Evolutionary conservation across 108 stramenopile species (phyloP).

Genomic region (Craspedostauros australis): DNA sequence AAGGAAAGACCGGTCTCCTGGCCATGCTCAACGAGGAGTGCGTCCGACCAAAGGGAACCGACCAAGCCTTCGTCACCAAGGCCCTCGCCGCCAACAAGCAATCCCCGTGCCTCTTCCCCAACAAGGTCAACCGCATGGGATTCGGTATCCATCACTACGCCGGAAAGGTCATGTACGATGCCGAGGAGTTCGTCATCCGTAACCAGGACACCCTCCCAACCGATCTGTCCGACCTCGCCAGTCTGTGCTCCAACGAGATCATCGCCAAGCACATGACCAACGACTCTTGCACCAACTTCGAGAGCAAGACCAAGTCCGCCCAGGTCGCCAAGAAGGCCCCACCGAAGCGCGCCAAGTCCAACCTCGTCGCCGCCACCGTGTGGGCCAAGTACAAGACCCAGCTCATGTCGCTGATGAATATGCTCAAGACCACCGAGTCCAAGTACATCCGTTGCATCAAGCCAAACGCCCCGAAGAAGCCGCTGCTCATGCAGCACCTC

Average conservation of each 20-base stretch:
- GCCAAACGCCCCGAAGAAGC: constrained; percentile 72
- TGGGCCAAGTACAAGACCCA: constrained; percentile 78
- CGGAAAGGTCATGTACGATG: constrained; percentile 85
- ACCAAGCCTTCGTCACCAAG: constrained; percentile 71
- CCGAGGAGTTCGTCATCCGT: constrained; percentile 73
- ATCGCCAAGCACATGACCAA: constrained; percentile 35
- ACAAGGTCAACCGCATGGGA: constrained; percentile 45
- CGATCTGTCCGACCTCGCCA: constrained; percentile 56
- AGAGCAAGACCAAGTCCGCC: constrained; percentile 6
- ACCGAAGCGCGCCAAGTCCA: constrained; percentile 47
- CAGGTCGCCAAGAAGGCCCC: constrained; percentile 3
- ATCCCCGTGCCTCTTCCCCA: constrained; percentile 47
- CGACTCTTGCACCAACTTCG: constrained; percentile 23
- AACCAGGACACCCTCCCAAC: constrained; percentile 83
- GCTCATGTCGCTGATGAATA: constrained; percentile 54
- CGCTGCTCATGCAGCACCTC: constrained; percentile 72
- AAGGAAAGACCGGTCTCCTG: constrained; percentile 87
- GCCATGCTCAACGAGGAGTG: constrained; percentile 97
- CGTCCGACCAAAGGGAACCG: constrained; percentile 83
- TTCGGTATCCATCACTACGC: constrained; percentile 96
- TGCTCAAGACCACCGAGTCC: constrained; percentile 65
- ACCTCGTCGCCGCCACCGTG: constrained; percentile 55
- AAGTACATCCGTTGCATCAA: constrained; percentile 87
- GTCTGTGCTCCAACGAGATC: constrained; percentile 47
- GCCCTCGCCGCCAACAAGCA: constrained; percentile 48